phyloP scores from a whole-genome alignment of 2,329 filamentous ascomycete species.

The Emergomyces africanus region DNA sequence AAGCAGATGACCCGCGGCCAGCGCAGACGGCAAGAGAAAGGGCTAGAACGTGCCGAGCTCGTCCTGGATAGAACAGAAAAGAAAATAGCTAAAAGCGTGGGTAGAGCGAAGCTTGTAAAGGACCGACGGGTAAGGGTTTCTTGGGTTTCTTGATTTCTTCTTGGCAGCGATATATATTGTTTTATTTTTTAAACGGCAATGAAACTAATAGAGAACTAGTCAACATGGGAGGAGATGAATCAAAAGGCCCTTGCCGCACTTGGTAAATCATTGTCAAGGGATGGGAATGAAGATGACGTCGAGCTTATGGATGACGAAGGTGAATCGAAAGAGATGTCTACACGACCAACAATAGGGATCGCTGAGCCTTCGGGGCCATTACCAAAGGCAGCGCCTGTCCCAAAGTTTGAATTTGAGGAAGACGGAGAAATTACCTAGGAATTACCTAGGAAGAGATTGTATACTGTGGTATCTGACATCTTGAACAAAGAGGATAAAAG shows the following conservation, averaged over 20 bases:
- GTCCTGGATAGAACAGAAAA: conserved; percentile 42
- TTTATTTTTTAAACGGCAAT: neutral
- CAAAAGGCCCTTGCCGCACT: conserved; percentile 2
- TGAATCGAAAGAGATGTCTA: conserved; percentile 1
- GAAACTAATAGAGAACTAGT: conserved; percentile 6
- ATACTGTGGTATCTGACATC: conserved; percentile 1
- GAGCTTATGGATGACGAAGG: conserved; percentile 7
- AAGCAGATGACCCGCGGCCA: conserved; percentile 43
- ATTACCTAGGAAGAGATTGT: conserved; percentile 24
- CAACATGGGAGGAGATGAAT: conserved; percentile 12
- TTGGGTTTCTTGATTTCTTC: neutral
- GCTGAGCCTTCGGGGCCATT: neutral
- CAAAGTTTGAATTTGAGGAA: conserved; percentile 22
- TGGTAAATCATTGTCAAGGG: neutral
- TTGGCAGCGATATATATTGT: neutral
- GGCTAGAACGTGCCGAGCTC: conserved; percentile 43
- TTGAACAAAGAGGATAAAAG: neutral
- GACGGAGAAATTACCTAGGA: conserved; percentile 33
- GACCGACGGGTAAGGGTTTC: conserved; percentile 29
- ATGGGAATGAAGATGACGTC: conserved; percentile 3
- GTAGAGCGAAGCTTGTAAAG: conserved; percentile 36
- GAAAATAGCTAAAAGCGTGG: conserved; percentile 42
- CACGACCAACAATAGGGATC: neutral
- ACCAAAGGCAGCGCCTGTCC: conserved; percentile 9
- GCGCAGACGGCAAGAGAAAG: conserved; percentile 40